Conservation (phyloP, 192 early-diverging fungal species). For the Podila epigama region DNA sequence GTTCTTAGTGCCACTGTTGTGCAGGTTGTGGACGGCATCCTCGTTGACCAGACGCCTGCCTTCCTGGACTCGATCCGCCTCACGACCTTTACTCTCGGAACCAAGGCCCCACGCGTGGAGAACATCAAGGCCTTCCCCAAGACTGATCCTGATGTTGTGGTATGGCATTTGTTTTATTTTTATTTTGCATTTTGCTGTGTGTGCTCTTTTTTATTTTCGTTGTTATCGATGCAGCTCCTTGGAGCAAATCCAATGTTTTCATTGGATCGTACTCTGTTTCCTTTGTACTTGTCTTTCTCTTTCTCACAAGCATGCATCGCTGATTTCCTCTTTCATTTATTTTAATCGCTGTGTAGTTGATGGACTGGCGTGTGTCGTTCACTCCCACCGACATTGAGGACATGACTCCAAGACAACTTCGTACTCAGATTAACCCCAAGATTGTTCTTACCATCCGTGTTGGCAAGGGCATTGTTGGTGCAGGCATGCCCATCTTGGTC, state of each 20-base stretch:
- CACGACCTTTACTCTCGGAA: slow-evolving; percentile 79
- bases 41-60: slow-evolving; percentile 77
- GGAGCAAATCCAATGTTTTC: not conserved
- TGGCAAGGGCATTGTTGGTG: slow-evolving; percentile 86
- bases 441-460: slow-evolving; percentile 86
- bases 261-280: not conserved
- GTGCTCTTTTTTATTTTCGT: not conserved
- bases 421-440: slow-evolving; percentile 83
- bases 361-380: slow-evolving; percentile 93
- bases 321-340: not conserved
- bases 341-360: slow-evolving; percentile 55
- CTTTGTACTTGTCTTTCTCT: too few relatives aligned
- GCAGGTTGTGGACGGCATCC: slow-evolving; percentile 72
- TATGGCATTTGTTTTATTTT: slow-evolving; percentile 27
- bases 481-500: slow-evolving; percentile 85
- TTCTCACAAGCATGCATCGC: too few relatives aligned
- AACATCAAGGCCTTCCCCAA: slow-evolving; percentile 75
- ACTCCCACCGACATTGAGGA: slow-evolving; percentile 82
- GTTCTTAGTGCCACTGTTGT: slow-evolving; percentile 79
- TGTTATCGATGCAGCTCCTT: too few relatives aligned
- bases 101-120: slow-evolving; percentile 77
- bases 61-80: slow-evolving; percentile 83
- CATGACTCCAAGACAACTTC: slow-evolving; percentile 71
- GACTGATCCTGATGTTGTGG: slow-evolving; percentile 76
- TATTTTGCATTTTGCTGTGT: not conserved